Base-by-base conservation (phyloP, 1,284 basidiomycete genomes). In the Singerocomus rubriflavus region DNA sequence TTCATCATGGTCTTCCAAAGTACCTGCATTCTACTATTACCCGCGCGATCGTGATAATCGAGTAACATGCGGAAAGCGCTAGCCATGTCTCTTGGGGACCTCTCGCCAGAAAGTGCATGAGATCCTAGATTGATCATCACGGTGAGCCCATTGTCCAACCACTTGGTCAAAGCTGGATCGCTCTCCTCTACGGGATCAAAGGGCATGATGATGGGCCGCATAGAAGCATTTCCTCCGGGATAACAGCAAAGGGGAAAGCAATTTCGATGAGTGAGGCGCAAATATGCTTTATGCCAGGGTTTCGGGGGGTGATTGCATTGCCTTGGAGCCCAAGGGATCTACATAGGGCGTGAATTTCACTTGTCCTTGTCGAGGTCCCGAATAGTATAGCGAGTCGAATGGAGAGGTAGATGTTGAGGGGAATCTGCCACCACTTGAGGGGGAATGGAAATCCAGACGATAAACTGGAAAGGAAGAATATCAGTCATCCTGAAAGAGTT, bases 151-250 rank as follows among this genome's bases (percentile, higher is more conserved):
- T n/a, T n/a, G n/a, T n/a, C n/a, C n/a, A n/a, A n/a, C n/a, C 55
- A 55, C 32, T 57, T 44, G 36, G 9, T 37, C 51, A 55, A 10
- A 3, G 8, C 44, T 2, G 55, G 37, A 21, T 55, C 51, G 16
- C 40, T 53, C 44, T 56, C 37, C 31, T 42, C 35, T 5, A 57
- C 25, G 5, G 51, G 33, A 10, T 48, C 51, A 34, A 54, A 56
- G 27, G 53, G 54, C 16, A 52, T 30, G 17, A 56, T 12, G 21
- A 56, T 56, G 11, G 53, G 53, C 53, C 53, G 2, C 53, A 52
- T 4, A 38, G 48, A n/a, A 21, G 12, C 17, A 56, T 5, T 2
- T 56, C 7, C 13, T 38, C 6, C 3, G 54, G 53, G 8, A 54
- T 30, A 34, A 54, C 4, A 2, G 37, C 9, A 2, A 41, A 33